Percentiles rank a stretch among this genome's conserved stretches.
Evolutionary conservation across 148 eudicot genomes (phyloP).

Genomic region (Rhododendron henanense): DNA sequence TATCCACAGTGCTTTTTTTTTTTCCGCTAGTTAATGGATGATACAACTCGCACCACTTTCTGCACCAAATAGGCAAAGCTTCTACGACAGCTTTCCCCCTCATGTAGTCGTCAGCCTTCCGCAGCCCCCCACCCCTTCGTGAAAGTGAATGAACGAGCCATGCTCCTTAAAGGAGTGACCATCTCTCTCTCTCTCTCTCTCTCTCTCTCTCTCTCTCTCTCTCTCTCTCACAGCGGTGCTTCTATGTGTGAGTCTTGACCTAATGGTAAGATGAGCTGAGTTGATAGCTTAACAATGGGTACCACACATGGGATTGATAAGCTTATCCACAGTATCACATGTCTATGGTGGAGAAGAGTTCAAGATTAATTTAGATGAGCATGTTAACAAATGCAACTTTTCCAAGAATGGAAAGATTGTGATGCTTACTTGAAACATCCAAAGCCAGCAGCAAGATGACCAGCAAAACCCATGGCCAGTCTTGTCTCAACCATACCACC

Average conservation of each 20-base stretch:
- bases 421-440: conserved; percentile 77
- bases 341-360: not conserved
- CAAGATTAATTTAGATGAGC: not conserved
- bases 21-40: not conserved
- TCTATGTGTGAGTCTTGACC: not conserved
- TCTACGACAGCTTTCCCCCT: no score
- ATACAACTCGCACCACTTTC: not conserved
- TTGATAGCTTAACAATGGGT: not conserved
- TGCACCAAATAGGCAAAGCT: not conserved
- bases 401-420: not conserved
- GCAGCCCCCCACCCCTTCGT: no score
- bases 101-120: no score
- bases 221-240: not conserved
- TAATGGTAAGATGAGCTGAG: not conserved
- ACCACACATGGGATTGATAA: not conserved
- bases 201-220: no score
- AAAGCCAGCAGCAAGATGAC: conserved; percentile 89
- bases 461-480: conserved; percentile 95
- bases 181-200: no score
- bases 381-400: not conserved
- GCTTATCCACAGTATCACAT: not conserved
- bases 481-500: conserved; percentile 99
- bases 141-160: no score
- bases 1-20: not conserved
- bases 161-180: no score